Conservation (phyloP, 2,329 filamentous ascomycete genomes). For the Neofusicoccum parvum region DNA sequence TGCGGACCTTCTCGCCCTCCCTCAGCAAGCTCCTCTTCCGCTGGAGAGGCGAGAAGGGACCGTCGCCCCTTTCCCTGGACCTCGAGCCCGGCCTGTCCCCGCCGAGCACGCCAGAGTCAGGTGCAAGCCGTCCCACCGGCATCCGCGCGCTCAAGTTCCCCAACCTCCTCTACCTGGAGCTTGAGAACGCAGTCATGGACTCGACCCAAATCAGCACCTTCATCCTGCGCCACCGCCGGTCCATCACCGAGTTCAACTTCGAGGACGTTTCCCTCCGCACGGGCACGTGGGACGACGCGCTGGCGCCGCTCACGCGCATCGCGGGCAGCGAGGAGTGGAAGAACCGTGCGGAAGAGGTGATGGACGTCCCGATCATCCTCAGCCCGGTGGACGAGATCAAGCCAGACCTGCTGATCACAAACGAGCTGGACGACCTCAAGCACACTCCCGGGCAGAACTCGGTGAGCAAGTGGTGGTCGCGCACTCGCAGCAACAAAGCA, state of each 20-base stretch:
- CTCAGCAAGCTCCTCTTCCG: constrained; percentile 74
- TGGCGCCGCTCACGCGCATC: constrained; percentile 66
- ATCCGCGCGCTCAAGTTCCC: constrained; percentile 60
- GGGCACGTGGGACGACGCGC: constrained; percentile 79
- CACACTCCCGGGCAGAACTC: constrained; percentile 27
- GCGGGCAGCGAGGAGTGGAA: constrained; percentile 45
- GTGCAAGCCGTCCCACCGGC: constrained; percentile 26
- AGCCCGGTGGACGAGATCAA: constrained; percentile 34
- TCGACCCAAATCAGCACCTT: constrained; percentile 70
- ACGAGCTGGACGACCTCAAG: constrained; percentile 32
- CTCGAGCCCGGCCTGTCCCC: constrained; percentile 70
- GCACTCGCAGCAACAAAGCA: constrained; percentile 26
- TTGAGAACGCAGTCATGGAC: constrained; percentile 74
- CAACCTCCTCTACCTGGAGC: constrained; percentile 66
- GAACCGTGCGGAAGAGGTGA: constrained; percentile 29
- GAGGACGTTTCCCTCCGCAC: constrained; percentile 71
- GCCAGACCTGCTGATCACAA: constrained; percentile 36
- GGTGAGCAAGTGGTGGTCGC: constrained; percentile 36
- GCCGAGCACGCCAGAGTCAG: constrained; percentile 44
- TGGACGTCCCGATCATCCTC: constrained; percentile 45
- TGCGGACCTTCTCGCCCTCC: constrained; percentile 67
- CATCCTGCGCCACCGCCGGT: constrained; percentile 66
- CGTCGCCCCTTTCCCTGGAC: constrained; percentile 71
- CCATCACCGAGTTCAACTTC: constrained; percentile 77
- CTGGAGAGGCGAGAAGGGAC: constrained; percentile 74